phyloP scores from a whole-genome alignment of 371 early-diverging fungal species.

The Mucor irregularis region DNA sequence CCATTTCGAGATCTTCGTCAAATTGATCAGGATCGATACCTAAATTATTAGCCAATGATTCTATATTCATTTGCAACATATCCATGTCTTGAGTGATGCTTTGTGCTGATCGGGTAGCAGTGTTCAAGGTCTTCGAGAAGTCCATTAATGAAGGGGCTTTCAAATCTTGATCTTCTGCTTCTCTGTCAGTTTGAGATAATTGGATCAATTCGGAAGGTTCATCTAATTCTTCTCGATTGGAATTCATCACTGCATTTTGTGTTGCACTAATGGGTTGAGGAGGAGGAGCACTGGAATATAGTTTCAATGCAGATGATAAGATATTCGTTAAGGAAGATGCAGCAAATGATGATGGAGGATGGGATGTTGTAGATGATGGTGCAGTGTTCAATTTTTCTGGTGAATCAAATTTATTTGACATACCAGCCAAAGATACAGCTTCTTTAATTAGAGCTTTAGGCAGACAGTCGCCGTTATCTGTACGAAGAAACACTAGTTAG shows the following conservation, averaged over 20 bases:
- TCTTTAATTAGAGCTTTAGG: slow-evolving; percentile 40
- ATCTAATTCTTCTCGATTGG: too few relatives aligned
- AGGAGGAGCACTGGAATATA: slow-evolving; percentile 6
- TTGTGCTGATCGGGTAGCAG: slow-evolving; percentile 33
- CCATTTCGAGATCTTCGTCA: slow-evolving; percentile 11
- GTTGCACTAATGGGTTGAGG: background rate
- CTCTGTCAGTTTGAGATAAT: background rate
- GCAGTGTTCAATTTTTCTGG: background rate
- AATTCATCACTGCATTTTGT: background rate
- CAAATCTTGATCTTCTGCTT: background rate
- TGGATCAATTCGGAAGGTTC: background rate
- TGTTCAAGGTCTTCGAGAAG: slow-evolving; percentile 28
- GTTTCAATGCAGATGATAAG: slow-evolving; percentile 17
- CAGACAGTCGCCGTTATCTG: slow-evolving; percentile 12
- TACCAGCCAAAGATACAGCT: slow-evolving; percentile 34
- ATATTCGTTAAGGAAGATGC: slow-evolving; percentile 19
- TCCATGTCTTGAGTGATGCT: slow-evolving; percentile 40
- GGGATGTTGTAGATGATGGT: background rate
- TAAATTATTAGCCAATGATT: slow-evolving; percentile 32
- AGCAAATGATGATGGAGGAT: slow-evolving; percentile 1
- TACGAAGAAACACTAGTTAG: background rate
- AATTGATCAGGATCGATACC: slow-evolving; percentile 33
- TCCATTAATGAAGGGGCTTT: slow-evolving; percentile 4
- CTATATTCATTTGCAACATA: slow-evolving; percentile 34
- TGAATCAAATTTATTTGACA: slow-evolving; percentile 11